Evolutionary conservation across 495 filamentous ascomycete genomes (phyloP).

Genomic region (Podospora bellae-mahoneyi): DNA sequence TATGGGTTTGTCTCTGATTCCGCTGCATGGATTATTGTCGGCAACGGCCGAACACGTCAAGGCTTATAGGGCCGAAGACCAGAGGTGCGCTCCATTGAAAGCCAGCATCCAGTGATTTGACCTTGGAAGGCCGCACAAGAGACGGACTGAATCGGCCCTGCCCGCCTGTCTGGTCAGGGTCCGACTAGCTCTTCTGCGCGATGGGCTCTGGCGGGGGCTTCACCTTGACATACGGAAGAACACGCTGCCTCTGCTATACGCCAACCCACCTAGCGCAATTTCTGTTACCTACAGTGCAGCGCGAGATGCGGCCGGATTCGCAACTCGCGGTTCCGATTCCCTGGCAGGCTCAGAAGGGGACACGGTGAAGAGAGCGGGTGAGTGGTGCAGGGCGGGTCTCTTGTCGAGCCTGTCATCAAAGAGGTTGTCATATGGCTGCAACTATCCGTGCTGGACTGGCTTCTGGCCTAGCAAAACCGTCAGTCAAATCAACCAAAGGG

Average conservation of each 20-base stretch:
- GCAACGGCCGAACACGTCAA: conserved; percentile 34
- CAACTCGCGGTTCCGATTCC: conserved; percentile 6
- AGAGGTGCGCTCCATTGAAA: conserved; percentile 19
- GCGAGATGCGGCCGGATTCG: conserved; percentile 2
- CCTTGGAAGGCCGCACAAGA: conserved; percentile 10
- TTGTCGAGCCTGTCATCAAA: conserved; percentile 14
- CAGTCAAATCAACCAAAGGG: conserved; percentile 26
- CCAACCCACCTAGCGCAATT: not conserved
- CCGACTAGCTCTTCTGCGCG: not conserved
- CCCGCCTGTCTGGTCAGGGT: not conserved
- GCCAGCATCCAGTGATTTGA: conserved; percentile 18
- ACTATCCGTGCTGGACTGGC: conserved; percentile 29
- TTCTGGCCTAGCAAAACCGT: conserved; percentile 24
- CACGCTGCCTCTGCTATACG: not conserved
- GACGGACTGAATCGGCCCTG: conserved; percentile 1
- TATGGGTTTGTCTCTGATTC: conserved; percentile 30
- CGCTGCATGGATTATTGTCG: conserved; percentile 30
- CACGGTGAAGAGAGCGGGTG: conserved; percentile 10
- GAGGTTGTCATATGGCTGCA: conserved; percentile 32
- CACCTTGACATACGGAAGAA: not conserved
- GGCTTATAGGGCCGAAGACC: conserved; percentile 34
- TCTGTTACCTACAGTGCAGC: not conserved
- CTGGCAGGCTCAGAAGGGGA: conserved; percentile 7
- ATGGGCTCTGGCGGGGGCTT: conserved; percentile 6
- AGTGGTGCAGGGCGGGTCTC: conserved; percentile 19